Conservation (phyloP, 208 protist genomes). For the Phytomonas francai region DNA sequence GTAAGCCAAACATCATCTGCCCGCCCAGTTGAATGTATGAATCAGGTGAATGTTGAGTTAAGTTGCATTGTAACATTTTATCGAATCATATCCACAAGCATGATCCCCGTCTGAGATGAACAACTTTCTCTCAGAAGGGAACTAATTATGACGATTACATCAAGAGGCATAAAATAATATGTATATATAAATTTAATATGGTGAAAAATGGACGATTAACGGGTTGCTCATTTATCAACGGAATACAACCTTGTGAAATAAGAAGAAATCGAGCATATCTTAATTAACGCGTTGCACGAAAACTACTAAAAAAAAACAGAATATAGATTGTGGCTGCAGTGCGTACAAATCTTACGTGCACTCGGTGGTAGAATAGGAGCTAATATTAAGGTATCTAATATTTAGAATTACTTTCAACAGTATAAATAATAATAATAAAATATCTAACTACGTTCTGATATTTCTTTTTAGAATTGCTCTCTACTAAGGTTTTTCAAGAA, state of each 20-base stretch:
- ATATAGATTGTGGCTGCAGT: neutral
- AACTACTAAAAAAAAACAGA: conserved; percentile 7
- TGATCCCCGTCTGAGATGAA: neutral
- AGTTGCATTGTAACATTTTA: neutral
- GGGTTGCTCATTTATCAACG: conserved; percentile 1
- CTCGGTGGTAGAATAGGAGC: conserved; percentile 5
- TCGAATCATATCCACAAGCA: neutral
- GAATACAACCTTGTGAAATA: neutral
- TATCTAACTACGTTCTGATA: neutral
- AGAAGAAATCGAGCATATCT: neutral
- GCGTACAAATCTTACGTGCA: conserved; percentile 6
- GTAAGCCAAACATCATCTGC: neutral
- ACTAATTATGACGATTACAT: neutral
- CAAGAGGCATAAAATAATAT: neutral
- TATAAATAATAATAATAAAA: conserved; percentile 1
- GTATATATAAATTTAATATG: neutral
- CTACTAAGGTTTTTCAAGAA: neutral
- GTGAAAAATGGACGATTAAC: neutral
- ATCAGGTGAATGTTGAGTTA: neutral
- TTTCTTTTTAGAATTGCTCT: neutral
- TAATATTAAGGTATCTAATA: conserved; percentile 7
- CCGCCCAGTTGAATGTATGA: neutral
- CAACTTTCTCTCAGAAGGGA: neutral
- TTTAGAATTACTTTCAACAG: neutral
- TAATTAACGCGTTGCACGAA: neutral